A percentile compares a stretch with the other conserved stretches of the same genome.
These are phyloP conservation scores for Aspergillus sp. DNA, from an alignment of 2,329 filamentous ascomycete genomes.

Conservation along the genomic window DNA sequence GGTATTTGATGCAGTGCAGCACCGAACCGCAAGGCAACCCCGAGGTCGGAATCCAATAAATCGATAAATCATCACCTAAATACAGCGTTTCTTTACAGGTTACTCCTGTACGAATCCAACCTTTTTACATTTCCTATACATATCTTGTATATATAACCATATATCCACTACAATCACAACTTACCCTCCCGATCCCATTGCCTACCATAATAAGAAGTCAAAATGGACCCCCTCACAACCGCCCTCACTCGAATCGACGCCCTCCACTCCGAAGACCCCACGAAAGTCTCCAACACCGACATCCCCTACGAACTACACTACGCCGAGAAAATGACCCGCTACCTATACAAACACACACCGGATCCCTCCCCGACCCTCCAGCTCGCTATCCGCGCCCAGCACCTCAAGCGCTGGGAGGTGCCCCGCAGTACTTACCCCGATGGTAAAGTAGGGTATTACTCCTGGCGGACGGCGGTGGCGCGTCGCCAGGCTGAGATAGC, in stretches of 20 bases:
- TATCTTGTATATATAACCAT: not conserved
- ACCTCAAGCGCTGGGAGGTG: slow-evolving; percentile 83
- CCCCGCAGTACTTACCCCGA: slow-evolving; percentile 72
- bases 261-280: slow-evolving; percentile 70
- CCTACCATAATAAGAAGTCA: not conserved
- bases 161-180: not conserved
- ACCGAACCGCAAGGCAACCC: not conserved
- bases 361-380: slow-evolving; percentile 66
- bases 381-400: slow-evolving; percentile 79
- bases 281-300: slow-evolving; percentile 39
- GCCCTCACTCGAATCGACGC: slow-evolving; percentile 71
- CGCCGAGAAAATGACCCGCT: slow-evolving; percentile 74
- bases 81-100: too few species aligned
- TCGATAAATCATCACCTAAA: not conserved
- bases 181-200: not conserved
- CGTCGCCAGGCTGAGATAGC: slow-evolving; percentile 70
- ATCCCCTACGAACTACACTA: slow-evolving; percentile 81
- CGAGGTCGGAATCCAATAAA: not conserved
- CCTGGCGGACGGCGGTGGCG: slow-evolving; percentile 74
- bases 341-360: slow-evolving; percentile 64
- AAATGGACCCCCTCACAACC: slow-evolving; percentile 37
- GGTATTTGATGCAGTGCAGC: not conserved
- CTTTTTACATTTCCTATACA: too few species aligned
- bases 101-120: not conserved
- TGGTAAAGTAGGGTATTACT: slow-evolving; percentile 73